A percentile compares a stretch with the other conserved stretches of the same genome.
phyloP scores from a whole-genome alignment of 441 rosid genomes.

The Erysimum cheiri region DNA sequence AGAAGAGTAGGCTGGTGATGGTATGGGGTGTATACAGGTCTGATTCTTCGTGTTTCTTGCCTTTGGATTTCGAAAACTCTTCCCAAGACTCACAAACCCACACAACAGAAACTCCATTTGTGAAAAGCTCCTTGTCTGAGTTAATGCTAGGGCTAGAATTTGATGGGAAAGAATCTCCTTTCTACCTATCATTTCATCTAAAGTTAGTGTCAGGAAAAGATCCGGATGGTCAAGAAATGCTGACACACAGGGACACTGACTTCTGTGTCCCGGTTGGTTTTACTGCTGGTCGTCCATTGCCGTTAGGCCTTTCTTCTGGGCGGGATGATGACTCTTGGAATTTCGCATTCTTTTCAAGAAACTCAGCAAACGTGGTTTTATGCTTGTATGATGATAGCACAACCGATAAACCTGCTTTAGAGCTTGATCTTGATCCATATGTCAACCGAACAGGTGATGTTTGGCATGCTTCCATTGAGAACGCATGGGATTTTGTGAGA shows the following conservation, averaged over 20 bases:
- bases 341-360: constrained; percentile 76
- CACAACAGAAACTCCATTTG: constrained; percentile 56
- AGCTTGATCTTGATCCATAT: constrained; percentile 91
- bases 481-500: constrained; percentile 55
- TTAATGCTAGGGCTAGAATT: constrained; percentile 70
- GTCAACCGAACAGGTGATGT: constrained; percentile 85
- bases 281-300: constrained; percentile 66
- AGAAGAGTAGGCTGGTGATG: constrained; percentile 52
- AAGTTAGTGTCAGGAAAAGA: constrained; percentile 50
- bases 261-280: constrained; percentile 91
- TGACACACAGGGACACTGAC: constrained; percentile 57
- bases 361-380: constrained; percentile 57
- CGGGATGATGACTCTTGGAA: constrained; percentile 64
- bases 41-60: constrained; percentile 61
- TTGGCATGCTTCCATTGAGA: constrained; percentile 81
- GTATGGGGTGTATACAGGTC: constrained; percentile 76
- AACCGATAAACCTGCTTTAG: constrained; percentile 69
- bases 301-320: constrained; percentile 78
- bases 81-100: constrained; percentile 47
- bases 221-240: constrained; percentile 53
- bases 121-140: constrained; percentile 50
- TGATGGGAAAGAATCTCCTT: constrained; percentile 67
- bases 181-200: constrained; percentile 76
- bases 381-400: constrained; percentile 69
- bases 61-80: constrained; percentile 50